phyloP scores from a whole-genome alignment of 805 yeast genomes.

The Monosporozyma solicola region DNA sequence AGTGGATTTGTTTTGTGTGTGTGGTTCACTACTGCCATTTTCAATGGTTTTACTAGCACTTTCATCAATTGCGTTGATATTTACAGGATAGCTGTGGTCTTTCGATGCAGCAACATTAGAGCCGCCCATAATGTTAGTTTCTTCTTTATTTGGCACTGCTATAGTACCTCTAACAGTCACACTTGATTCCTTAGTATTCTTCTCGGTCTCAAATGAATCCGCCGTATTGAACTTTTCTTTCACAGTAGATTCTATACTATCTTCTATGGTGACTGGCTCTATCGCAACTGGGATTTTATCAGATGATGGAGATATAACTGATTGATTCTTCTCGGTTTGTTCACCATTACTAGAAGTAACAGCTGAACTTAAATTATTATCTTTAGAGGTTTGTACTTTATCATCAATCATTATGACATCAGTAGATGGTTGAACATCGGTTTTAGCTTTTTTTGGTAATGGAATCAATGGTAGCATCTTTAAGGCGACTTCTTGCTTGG shows the following conservation, averaged over 20 bases:
- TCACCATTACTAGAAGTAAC: neutral
- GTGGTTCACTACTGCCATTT: neutral
- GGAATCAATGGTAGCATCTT: neutral
- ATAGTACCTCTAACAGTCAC: neutral
- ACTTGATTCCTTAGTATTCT: neutral
- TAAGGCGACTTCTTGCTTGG: neutral
- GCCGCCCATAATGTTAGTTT: neutral
- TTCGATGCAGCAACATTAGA: neutral
- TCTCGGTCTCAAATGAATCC: neutral
- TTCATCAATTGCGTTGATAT: neutral
- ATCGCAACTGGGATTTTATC: neutral
- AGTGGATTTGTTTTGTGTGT: too few relatives aligned
- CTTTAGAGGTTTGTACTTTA: neutral
- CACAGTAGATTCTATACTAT: neutral
- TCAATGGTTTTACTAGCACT: neutral
- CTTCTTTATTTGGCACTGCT: neutral
- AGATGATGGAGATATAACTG: neutral
- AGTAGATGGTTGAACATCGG: neutral
- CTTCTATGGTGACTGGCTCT: neutral
- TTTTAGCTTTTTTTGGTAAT: slow-evolving; percentile 1
- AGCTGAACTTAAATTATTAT: neutral
- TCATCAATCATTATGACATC: neutral
- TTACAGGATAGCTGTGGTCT: neutral
- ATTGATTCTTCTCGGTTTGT: neutral
- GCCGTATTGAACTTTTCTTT: neutral